Evolutionary conservation across 208 protist genomes (phyloP), one percentile per base, ranked within the genome.

Genomic region (Trypanosoma theileri): DNA sequence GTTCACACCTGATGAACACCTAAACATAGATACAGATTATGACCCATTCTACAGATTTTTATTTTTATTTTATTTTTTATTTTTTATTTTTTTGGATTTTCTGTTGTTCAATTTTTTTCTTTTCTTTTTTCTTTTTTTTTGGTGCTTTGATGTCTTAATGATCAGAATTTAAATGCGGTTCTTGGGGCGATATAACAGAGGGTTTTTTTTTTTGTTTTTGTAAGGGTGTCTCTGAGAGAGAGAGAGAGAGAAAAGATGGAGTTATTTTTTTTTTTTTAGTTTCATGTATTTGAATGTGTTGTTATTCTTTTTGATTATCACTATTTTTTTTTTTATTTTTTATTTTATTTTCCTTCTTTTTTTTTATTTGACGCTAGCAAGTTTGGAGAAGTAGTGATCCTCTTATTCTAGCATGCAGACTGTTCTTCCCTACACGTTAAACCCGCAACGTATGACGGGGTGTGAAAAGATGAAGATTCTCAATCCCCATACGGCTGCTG

Each of bases 351-450:
- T n/a, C 6, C 59, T 61, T 66, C 56, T 50, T 66, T 73, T 45
- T 40, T 28, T 66, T 66, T 68, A 31, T 51, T 65, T 62, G 22
- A 54, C 42, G 16, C 48, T 22, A 13, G 46, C 7, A 42, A 21
- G 13, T 16, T 60, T 64, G 42, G 46, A 56, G 12, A 56, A 56
- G 19, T 26, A 8, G 1, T 35, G 1, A 35, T 35, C 28, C 28
- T 35, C 28, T 35, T 8, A 35, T 35, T 35, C 28, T 35, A 35
- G 28, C 22, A 95, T 96, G 90, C 84, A 96, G 52, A 79, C 80
- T 7, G 77, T 96, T 41, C 80, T 96, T 12, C 90, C 90, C 3
- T 96, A 96, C 77, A 96, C 90, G 13, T 81, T 84, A 0, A 87
- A 92, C 66, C 84, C 86, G n/a, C 63, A 84, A 59, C 86, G 86